A percentile compares a stretch with the other conserved stretches of the same genome.
Conservation (phyloP, 2,329 filamentous ascomycete genomes). For the Zopfia rhizophila region DNA sequence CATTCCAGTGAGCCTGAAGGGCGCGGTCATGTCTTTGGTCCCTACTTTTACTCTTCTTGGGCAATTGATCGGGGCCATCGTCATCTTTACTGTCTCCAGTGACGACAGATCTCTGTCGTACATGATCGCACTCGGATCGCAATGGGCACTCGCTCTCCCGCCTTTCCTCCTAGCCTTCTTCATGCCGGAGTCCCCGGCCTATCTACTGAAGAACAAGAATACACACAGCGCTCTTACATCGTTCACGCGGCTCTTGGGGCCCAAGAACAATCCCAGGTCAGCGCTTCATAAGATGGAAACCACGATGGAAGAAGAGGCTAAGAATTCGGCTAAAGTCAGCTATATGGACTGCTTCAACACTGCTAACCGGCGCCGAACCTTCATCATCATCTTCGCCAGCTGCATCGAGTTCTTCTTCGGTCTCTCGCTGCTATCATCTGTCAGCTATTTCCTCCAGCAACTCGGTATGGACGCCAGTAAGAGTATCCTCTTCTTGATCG, state of each 20-base stretch:
- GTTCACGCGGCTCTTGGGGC: conserved; percentile 60
- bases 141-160: conserved; percentile 52
- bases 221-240: conserved; percentile 53
- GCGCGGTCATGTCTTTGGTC: conserved; percentile 56
- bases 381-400: conserved; percentile 52
- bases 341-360: conserved; percentile 34
- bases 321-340: conserved; percentile 50
- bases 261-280: conserved; percentile 39
- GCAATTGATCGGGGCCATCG: conserved; percentile 56
- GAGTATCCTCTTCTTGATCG: conserved; percentile 24
- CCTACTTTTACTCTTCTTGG: conserved; percentile 59
- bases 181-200: conserved; percentile 62
- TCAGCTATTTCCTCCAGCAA: conserved; percentile 49
- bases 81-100: conserved; percentile 48
- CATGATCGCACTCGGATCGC: conserved; percentile 50
- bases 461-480: conserved; percentile 20
- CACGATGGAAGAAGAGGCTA: conserved; percentile 61
- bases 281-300: conserved; percentile 46
- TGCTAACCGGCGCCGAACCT: conserved; percentile 27
- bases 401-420: conserved; percentile 59
- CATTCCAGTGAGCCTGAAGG: conserved; percentile 55
- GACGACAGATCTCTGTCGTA: conserved; percentile 39
- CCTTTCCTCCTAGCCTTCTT: conserved; percentile 54
- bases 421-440: conserved; percentile 56
- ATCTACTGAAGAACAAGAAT: conserved; percentile 53